Percentiles rank a stretch among this genome's conserved stretches.
Evolutionary conservation across 78 protist species (phyloP).

Genomic region (Dictyostelium capitatum): DNA sequence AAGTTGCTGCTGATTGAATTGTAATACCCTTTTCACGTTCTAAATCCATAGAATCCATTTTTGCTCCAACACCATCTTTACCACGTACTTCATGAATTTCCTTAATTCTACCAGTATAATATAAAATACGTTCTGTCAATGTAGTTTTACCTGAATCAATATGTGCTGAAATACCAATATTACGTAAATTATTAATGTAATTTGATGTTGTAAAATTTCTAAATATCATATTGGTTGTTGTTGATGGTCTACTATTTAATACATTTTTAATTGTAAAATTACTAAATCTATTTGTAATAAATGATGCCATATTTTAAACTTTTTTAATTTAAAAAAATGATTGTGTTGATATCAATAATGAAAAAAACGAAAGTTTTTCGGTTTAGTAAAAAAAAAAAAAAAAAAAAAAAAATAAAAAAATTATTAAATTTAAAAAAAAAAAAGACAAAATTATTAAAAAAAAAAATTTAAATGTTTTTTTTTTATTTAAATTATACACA

Average conservation of each 20-base stretch:
- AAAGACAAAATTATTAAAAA: too few species aligned
- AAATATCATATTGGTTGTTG: neutral
- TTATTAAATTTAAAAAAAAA: too few species aligned
- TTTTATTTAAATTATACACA: too few species aligned
- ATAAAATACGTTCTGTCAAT: slow-evolving; percentile 97
- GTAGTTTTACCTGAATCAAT: slow-evolving; percentile 98
- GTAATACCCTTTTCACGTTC: slow-evolving; percentile 99
- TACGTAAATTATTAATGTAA: slow-evolving; percentile 67
- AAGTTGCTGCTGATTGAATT: slow-evolving; percentile 98
- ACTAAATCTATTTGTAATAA: slow-evolving; percentile 19
- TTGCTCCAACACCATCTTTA: slow-evolving; percentile 96
- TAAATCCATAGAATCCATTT: slow-evolving; percentile 97
- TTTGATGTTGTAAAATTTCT: slow-evolving; percentile 33
- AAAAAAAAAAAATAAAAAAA: too few species aligned
- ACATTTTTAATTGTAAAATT: neutral
- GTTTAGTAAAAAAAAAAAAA: too few species aligned
- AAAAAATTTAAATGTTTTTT: too few species aligned
- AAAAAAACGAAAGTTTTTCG: too few species aligned
- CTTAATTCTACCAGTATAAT: slow-evolving; percentile 94
- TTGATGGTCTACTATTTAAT: neutral
- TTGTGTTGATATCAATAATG: too few species aligned
- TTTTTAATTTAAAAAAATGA: too few species aligned
- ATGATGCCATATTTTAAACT: too few species aligned
- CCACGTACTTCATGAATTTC: slow-evolving; percentile 96
- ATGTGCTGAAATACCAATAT: slow-evolving; percentile 97